These are phyloP conservation scores for Leucogyrophana mollusca DNA, from an alignment of 768 basidiomycete genomes.

Conservation along the genomic window DNA sequence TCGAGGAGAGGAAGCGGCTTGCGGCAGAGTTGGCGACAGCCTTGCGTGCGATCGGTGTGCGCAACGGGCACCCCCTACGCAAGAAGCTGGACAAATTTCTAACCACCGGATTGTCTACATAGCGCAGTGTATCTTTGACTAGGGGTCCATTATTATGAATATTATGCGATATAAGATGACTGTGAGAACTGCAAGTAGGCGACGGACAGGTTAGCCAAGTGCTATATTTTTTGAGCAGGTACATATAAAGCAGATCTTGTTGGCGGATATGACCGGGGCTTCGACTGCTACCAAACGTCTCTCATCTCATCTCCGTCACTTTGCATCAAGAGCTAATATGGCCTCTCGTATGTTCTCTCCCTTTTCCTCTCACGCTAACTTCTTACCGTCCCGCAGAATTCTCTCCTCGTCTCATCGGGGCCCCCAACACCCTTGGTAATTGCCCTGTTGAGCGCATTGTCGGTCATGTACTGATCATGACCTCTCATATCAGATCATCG, in stretches of 20 bases:
- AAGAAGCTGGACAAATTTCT: conserved; percentile 65
- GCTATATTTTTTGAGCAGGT: no score
- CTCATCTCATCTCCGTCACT: conserved; percentile 59
- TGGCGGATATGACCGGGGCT: conserved; percentile 27
- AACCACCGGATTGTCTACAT: conserved; percentile 7
- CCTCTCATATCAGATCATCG: conserved; percentile 74
- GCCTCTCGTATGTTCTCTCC: conserved; percentile 45
- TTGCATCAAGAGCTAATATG: conserved; percentile 53
- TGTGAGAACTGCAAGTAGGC: no score
- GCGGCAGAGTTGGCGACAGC: conserved; percentile 50
- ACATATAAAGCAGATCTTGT: conserved; percentile 1
- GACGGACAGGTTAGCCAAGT: no score
- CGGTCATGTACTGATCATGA: conserved; percentile 17
- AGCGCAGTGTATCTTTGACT: no score
- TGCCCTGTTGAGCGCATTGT: conserved; percentile 11
- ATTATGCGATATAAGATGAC: no score
- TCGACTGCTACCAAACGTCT: conserved; percentile 39
- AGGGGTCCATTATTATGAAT: no score
- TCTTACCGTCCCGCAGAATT: conserved; percentile 46
- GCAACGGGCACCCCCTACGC: conserved; percentile 62
- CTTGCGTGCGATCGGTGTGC: conserved; percentile 55
- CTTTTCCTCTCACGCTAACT: conserved; percentile 12
- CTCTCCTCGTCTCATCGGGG: conserved; percentile 76
- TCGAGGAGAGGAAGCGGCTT: conserved; percentile 45
- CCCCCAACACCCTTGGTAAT: conserved; percentile 91